phyloP scores from a whole-genome alignment of 2,329 filamentous ascomycete genomes.

The Fusarium sp. region DNA sequence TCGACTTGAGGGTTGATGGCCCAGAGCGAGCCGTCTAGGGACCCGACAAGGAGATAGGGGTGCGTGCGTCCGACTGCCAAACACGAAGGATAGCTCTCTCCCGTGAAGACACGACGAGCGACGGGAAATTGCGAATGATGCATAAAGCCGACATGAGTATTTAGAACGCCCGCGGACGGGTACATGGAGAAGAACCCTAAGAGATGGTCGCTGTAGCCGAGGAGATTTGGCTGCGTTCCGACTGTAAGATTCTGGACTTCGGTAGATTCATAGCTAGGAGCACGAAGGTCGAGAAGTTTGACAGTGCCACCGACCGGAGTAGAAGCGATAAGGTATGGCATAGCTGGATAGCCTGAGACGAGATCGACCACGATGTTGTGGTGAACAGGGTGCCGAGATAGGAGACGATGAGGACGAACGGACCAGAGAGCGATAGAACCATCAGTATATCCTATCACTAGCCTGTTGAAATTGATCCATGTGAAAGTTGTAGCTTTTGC shows the following conservation, averaged over 20 bases:
- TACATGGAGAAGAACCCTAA: conserved; percentile 65
- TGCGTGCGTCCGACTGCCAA: conserved; percentile 63
- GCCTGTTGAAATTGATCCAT: conserved; percentile 66
- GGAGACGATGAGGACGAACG: conserved; percentile 59
- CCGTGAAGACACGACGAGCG: conserved; percentile 62
- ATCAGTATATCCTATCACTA: conserved; percentile 66
- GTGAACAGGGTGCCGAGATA: conserved; percentile 65
- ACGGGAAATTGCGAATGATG: conserved; percentile 64
- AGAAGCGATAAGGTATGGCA: conserved; percentile 66
- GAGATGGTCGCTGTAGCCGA: conserved; percentile 66
- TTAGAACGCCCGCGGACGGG: conserved; percentile 64
- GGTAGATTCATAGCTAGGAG: conserved; percentile 64
- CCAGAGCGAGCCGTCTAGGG: conserved; percentile 65
- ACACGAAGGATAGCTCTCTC: conserved; percentile 62
- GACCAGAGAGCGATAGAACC: conserved; percentile 69
- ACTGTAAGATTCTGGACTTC: conserved; percentile 64
- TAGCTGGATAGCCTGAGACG: conserved; percentile 65
- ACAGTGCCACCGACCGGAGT: conserved; percentile 65
- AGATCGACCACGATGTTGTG: conserved; percentile 66
- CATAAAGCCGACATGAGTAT: conserved; percentile 64
- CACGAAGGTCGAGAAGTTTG: conserved; percentile 63
- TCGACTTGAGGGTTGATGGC: conserved; percentile 55
- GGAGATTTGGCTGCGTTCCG: conserved; percentile 63
- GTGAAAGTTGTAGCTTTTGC: conserved; percentile 64
- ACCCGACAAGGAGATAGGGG: conserved; percentile 65